These are phyloP conservation scores for Diaporthe sp. DNA, from an alignment of 2,329 filamentous ascomycete species.

Conservation along the genomic window DNA sequence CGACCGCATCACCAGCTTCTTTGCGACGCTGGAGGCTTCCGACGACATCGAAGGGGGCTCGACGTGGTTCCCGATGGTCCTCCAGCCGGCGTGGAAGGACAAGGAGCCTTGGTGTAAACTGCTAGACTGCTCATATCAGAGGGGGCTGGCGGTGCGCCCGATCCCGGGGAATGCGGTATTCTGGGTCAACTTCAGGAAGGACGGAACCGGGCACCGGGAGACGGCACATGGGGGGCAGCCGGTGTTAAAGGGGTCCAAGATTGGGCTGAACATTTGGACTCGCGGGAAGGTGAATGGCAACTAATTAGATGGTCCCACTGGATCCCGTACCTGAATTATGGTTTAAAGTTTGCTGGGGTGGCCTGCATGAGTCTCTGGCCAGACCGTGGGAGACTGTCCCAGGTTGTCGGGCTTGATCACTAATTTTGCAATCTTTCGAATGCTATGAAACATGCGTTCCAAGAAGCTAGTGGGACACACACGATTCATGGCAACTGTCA, in stretches of 20 bases:
- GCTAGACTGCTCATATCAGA: slow-evolving; percentile 28
- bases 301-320: not conserved
- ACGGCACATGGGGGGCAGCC: slow-evolving; percentile 66
- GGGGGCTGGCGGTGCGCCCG: slow-evolving; percentile 58
- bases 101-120: slow-evolving; percentile 18
- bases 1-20: slow-evolving; percentile 25
- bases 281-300: slow-evolving; percentile 43
- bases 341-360: not conserved
- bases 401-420: not conserved
- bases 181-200: slow-evolving; percentile 66
- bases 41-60: slow-evolving; percentile 21
- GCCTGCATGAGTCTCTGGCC: not conserved
- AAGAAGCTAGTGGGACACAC: not conserved
- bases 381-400: not conserved
- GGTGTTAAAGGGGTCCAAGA: slow-evolving; percentile 60
- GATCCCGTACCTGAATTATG: not conserved
- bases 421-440: not conserved
- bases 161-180: slow-evolving; percentile 65
- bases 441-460: slow-evolving; percentile 4
- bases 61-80: slow-evolving; percentile 32
- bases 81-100: slow-evolving; percentile 12
- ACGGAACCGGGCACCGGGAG: slow-evolving; percentile 60
- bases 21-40: slow-evolving; percentile 17
- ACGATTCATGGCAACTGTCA: not conserved
- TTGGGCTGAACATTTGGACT: slow-evolving; percentile 68